phyloP scores from a whole-genome alignment of 768 basidiomycete genomes.

The Strobilomyces echinocephalus region DNA sequence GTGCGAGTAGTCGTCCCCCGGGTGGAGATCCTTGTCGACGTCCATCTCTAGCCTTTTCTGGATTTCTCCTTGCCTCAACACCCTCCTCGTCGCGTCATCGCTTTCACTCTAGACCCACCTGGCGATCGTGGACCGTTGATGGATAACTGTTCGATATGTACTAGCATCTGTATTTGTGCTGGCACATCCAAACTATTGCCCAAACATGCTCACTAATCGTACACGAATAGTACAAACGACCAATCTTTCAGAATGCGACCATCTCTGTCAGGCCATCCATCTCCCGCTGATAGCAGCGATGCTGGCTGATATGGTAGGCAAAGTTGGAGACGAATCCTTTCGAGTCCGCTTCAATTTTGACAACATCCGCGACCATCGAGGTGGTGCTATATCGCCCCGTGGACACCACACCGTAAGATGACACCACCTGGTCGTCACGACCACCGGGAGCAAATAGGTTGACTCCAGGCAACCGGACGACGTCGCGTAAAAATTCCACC shows the following conservation, averaged over 20 bases:
- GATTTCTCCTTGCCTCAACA: too few species aligned
- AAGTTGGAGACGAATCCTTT: slow-evolving; percentile 57
- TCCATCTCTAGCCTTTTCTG: slow-evolving; percentile 35
- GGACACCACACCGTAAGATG: slow-evolving; percentile 62
- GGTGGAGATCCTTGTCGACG: slow-evolving; percentile 57
- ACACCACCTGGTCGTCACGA: slow-evolving; percentile 37
- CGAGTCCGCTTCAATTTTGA: slow-evolving; percentile 41
- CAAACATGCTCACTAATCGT: slow-evolving; percentile 4
- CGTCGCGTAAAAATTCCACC: slow-evolving; percentile 43
- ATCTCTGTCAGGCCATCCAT: slow-evolving; percentile 47
- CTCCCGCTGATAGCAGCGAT: slow-evolving; percentile 62
- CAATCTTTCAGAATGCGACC: slow-evolving; percentile 42
- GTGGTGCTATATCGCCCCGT: slow-evolving; percentile 45
- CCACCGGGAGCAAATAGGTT: slow-evolving; percentile 33
- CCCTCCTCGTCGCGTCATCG: too few species aligned
- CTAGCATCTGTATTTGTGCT: too few species aligned
- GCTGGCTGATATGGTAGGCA: slow-evolving; percentile 59
- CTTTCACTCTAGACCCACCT: too few species aligned
- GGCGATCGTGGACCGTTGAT: too few species aligned
- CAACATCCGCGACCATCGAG: slow-evolving; percentile 36
- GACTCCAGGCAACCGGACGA: slow-evolving; percentile 44
- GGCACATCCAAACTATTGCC: too few species aligned
- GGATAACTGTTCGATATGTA: too few species aligned
- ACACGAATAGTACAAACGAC: background rate
- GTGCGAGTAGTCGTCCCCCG: slow-evolving; percentile 75